A percentile compares a stretch with the other conserved stretches of the same genome.
phyloP scores from a whole-genome alignment of 2,329 filamentous ascomycete genomes.

The Orbilia quercus region DNA sequence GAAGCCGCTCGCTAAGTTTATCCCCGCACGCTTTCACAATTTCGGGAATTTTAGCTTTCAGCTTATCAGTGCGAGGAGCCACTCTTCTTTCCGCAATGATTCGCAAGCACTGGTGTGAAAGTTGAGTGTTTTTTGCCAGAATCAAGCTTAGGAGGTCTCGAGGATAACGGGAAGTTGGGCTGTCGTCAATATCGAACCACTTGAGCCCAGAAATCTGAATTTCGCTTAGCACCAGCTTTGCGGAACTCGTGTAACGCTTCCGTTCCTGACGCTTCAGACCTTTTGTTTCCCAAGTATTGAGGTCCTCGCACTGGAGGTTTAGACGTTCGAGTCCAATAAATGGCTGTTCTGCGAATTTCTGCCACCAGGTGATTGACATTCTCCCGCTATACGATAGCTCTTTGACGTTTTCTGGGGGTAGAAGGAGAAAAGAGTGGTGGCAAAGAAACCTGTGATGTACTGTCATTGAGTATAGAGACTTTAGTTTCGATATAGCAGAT shows the following conservation, averaged over 20 bases:
- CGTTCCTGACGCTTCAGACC: background rate
- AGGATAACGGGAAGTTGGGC: background rate
- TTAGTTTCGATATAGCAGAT: conserved; percentile 4
- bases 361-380: conserved; percentile 18
- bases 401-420: conserved; percentile 15
- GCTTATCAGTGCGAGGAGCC: no score
- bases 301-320: background rate
- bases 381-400: conserved; percentile 1
- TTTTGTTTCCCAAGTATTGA: background rate
- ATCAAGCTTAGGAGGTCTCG: background rate
- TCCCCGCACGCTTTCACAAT: conserved; percentile 2
- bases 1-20: background rate
- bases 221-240: background rate
- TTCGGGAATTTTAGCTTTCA: background rate
- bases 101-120: background rate
- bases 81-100: background rate
- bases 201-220: background rate
- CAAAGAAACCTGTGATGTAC: background rate
- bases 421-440: conserved; percentile 17
- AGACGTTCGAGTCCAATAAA: conserved; percentile 9
- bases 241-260: background rate
- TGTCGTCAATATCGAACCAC: conserved; percentile 1
- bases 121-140: background rate
- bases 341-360: conserved; percentile 10
- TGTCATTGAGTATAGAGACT: background rate